Evolutionary conservation across 768 basidiomycete genomes (phyloP).

Genomic region (Lactarius vividus): DNA sequence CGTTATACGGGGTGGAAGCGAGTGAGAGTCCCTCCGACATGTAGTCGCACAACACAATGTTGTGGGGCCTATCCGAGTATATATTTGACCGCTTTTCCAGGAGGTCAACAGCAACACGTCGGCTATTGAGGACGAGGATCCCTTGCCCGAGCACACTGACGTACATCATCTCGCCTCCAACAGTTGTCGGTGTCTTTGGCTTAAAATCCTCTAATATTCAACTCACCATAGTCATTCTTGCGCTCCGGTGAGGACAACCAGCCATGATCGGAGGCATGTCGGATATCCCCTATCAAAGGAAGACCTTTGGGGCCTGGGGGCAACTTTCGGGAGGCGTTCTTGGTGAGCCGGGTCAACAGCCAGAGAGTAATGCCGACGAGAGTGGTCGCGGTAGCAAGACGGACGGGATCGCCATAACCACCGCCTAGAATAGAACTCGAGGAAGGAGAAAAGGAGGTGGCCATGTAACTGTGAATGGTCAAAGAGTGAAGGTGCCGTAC

Average conservation of each 20-base stretch:
- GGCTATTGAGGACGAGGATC: neutral
- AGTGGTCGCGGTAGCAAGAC: neutral
- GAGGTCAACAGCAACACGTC: constrained; percentile 30
- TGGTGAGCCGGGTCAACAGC: neutral
- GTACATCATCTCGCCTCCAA: neutral
- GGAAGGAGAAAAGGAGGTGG: too few relatives aligned
- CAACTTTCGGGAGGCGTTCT: neutral
- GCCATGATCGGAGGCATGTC: neutral
- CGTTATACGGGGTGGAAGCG: constrained; percentile 30
- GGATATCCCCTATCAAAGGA: neutral
- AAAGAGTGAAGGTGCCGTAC: too few relatives aligned
- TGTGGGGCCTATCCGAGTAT: constrained; percentile 34
- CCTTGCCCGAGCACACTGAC: neutral
- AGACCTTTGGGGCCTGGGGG: neutral
- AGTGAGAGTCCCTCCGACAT: constrained; percentile 33
- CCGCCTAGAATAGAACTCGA: too few relatives aligned
- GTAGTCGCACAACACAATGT: constrained; percentile 33
- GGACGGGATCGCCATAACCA: too few relatives aligned
- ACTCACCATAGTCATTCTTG: neutral
- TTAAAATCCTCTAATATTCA: neutral
- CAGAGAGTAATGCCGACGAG: neutral
- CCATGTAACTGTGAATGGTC: too few relatives aligned
- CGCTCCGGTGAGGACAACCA: neutral
- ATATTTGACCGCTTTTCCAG: constrained; percentile 35
- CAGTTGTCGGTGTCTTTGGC: neutral